Evolutionary conservation across 1,139 yeast species (phyloP), one percentile per base, ranked within the genome.

Genomic region (Taiozyma sp.): DNA sequence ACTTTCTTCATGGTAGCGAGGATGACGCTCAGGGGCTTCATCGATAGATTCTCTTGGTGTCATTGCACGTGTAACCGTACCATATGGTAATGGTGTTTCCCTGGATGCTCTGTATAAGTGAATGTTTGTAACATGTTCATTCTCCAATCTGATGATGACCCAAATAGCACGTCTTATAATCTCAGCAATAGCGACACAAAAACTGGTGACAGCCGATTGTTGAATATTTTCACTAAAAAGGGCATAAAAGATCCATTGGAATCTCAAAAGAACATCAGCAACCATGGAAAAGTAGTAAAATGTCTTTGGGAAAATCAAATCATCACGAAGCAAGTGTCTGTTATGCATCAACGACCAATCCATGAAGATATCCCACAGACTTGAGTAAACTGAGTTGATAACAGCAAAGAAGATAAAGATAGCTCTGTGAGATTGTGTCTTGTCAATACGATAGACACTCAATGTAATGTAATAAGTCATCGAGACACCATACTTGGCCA

Each of bases 261-360:
- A 89, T 57, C 99, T 76, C 55, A 93, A 67, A 6, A 86, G 50
- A 1, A 90, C 81, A 68, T 93, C 93, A 35, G 76, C 52, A 1
- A 88, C 67, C 74, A 90, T 87, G 0, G 96, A 93, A 19, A 68
- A 53, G 62, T 91, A 91, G 68, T 93, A 93, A 6, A 76, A 68
- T 66, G 78, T 75, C 39, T 63, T 63, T 3, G 86, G 82, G 13
- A 68, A 69, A 37, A 83, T 83, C 46, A 91, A 72, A 60, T 88
- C 85, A 58, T 88, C 84, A 58, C 98, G 76, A 51, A 93, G 73
- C 52, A 71, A 71, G 62, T 86, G 72, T 57, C 77, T 75, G 7
- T 90, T 79, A 65, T 90, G 97, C 52, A 87, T 72, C 59, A 93
- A 72, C 1, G 97, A 90, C 91, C 96, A 95, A 72, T 93, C 99